Percentiles rank a stretch among this genome's conserved stretches.
Evolutionary conservation across 305 asterid species (phyloP).

Genomic region (Ajuga reptans): DNA sequence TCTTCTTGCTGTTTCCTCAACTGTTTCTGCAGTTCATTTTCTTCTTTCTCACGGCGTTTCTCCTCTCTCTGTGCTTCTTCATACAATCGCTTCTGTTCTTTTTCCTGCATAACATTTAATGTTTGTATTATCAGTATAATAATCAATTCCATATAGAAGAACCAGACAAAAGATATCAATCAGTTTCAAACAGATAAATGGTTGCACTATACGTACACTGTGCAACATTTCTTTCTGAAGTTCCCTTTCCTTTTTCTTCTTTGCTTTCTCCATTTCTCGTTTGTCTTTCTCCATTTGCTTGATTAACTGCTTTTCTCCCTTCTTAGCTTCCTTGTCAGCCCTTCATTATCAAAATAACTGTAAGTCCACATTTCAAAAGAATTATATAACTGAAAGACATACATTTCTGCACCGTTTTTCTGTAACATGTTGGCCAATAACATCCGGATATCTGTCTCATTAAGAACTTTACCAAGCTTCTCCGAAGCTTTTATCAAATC

Average conservation of each 20-base stretch:
- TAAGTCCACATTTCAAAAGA: constrained; percentile 16
- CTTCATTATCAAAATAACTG: constrained; percentile 35
- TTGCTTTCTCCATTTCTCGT: constrained; percentile 65
- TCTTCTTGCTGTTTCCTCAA: constrained; percentile 68
- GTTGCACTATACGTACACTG: constrained; percentile 38
- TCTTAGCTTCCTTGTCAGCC: constrained; percentile 57
- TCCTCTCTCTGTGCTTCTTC: constrained; percentile 72
- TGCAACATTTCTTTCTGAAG: constrained; percentile 63
- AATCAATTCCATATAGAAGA: background rate
- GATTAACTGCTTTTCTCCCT: constrained; percentile 43
- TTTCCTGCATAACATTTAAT: constrained; percentile 45
- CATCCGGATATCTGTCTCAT: constrained; percentile 58
- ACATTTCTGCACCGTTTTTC: constrained; percentile 59
- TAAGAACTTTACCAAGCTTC: constrained; percentile 52
- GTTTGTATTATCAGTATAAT: too few relatives aligned
- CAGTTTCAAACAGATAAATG: background rate
- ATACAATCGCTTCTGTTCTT: constrained; percentile 54
- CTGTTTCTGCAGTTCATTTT: constrained; percentile 53
- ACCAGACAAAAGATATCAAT: background rate
- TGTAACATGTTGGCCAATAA: constrained; percentile 43
- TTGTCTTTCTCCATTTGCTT: constrained; percentile 76
- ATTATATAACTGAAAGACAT: constrained; percentile 28
- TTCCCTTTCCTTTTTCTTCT: constrained; percentile 55
- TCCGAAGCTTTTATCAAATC: constrained; percentile 54
- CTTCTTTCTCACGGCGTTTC: constrained; percentile 65